Evolutionary conservation across 2,329 filamentous ascomycete genomes (phyloP), one percentile per base, ranked within the genome.

Genomic region (Epicoccum sorghinum): DNA sequence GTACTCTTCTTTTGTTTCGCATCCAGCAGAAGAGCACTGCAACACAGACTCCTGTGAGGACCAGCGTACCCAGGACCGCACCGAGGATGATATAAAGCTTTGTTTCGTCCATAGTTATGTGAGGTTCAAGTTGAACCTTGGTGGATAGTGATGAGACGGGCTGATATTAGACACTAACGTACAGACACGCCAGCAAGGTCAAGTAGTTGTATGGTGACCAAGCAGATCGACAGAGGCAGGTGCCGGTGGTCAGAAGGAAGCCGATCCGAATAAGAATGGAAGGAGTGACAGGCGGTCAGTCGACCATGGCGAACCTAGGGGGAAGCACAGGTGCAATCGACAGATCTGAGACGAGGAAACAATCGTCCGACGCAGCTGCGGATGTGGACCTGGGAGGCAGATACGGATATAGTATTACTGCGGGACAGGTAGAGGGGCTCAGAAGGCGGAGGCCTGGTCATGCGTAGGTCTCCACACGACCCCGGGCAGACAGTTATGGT

Each of bases 81-180:
- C 66, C 71, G 14, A 76, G 63, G 37, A 75, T 72, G 58, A 75
- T 75, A 65, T 70, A 74, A 53, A 75, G 58, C 47, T 67, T 70
- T 27, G 59, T 66, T 57, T 68, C 63, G 33, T 68, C 62, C 69
- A 73, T 73, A 44, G 18, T 61, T 10, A 38, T 35, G 23, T 40
- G 47, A 18, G 22, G 32, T 37, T 32, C n/a, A 18, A 39, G 22
- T 24, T 39, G 40, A 23, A n/a, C 23, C 22, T 48, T 33, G 3
- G 30, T 30, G n/a, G 33, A 36, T 46, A 47, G 57, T 45, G 7
- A 47, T 50, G 36, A 7, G 24, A 23, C 25, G 22, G 49, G 8
- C 37, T 41, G 55, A 39, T 44, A 49, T 54, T 44, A 51, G 38
- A 32, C 35, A 25, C 51, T 48, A 39, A 43, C 38, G 45, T 39